A percentile compares a stretch with the other conserved stretches of the same genome.
These are phyloP conservation scores for Saccharomycodes ludwigii DNA, from an alignment of 805 yeast species.

Conservation along the genomic window DNA sequence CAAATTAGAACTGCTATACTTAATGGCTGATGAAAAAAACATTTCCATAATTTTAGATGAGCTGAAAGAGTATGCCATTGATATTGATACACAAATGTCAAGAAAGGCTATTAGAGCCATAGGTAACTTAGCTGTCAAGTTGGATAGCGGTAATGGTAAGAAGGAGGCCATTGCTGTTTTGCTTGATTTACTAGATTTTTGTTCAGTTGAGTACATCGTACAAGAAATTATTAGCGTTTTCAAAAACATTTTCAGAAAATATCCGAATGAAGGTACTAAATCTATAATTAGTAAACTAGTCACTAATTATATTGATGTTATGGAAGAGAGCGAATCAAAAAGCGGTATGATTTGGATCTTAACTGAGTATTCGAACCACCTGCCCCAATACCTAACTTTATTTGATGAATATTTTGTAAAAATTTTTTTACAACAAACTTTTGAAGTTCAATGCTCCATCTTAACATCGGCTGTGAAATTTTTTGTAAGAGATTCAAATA, in stretches of 20 bases:
- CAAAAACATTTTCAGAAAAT: slow-evolving; percentile 64
- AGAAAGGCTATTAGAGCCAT: slow-evolving; percentile 80
- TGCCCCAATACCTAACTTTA: slow-evolving; percentile 21
- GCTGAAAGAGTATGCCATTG: slow-evolving; percentile 76
- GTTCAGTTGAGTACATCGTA: slow-evolving; percentile 50
- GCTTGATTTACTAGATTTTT: slow-evolving; percentile 45
- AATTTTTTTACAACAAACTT: slow-evolving; percentile 47
- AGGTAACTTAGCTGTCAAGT: slow-evolving; percentile 76
- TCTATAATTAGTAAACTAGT: slow-evolving; percentile 31
- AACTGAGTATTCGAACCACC: slow-evolving; percentile 51
- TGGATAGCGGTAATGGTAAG: slow-evolving; percentile 39
- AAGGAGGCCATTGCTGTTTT: slow-evolving; percentile 52
- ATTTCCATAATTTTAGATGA: slow-evolving; percentile 55
- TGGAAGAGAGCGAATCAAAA: slow-evolving; percentile 71
- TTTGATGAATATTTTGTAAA: slow-evolving; percentile 26
- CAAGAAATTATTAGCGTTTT: slow-evolving; percentile 73
- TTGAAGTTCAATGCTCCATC: slow-evolving; percentile 62
- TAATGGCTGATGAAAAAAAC: slow-evolving; percentile 58
- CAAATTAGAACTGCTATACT: slow-evolving; percentile 73
- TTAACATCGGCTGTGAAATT: slow-evolving; percentile 65
- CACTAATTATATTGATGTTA: slow-evolving; percentile 29
- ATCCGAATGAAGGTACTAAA: slow-evolving; percentile 43
- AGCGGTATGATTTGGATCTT: slow-evolving; percentile 73
- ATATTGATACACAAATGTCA: slow-evolving; percentile 76
- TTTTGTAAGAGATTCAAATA: slow-evolving; percentile 43